Base-by-base conservation (phyloP, 2,329 filamentous ascomycete genomes). In the Coniochaeta ligniaria region DNA sequence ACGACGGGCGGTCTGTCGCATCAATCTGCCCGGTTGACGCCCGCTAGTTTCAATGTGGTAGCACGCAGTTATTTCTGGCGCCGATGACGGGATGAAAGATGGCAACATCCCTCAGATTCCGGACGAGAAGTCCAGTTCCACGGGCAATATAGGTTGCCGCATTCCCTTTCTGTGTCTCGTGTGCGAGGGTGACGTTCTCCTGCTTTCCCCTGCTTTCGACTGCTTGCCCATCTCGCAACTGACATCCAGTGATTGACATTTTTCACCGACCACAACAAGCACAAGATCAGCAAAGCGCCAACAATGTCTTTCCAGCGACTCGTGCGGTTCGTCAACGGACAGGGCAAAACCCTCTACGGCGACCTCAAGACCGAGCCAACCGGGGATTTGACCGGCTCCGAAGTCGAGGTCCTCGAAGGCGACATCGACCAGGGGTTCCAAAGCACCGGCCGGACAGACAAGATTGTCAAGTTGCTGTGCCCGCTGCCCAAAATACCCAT, bases 331-430 rank as follows among this genome's bases (percentile, higher is more conserved):
- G 55, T 58, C 22, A 61, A 61, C 24, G 45, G 43, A 11, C 43
- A 61, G 45, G 60, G 60, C 16, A 20, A 22, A 16, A 61, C 56
- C 45, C 36, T 26, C 9, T 61, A 52, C 28, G 60, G 60, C 16
- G 57, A 61, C 36, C 60, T 61, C n/a, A 61, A 61, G 60, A 45
- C 20, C 35, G 45, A 33, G 47, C 20, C 60, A 28, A 26, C 45
- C 5, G 57, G 31, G 20, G 45, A 59, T 31, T 35, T 61, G 35
- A 52, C 57, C 22, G 60, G 56, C n/a, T 20, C 17, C 7, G 56
- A 61, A 31, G 60, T 61, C 28, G 60, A 61, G 56, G 60, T 61
- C 28, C 60, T 61, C 14, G 57, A 61, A n/a, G 60, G 60, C 28
- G 60, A 61, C 38, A 9, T 61, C 50, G 28, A 59, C 31, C 45